Conservation (phyloP, 805 yeast species). For the Ogataea parapolymorpha region DNA sequence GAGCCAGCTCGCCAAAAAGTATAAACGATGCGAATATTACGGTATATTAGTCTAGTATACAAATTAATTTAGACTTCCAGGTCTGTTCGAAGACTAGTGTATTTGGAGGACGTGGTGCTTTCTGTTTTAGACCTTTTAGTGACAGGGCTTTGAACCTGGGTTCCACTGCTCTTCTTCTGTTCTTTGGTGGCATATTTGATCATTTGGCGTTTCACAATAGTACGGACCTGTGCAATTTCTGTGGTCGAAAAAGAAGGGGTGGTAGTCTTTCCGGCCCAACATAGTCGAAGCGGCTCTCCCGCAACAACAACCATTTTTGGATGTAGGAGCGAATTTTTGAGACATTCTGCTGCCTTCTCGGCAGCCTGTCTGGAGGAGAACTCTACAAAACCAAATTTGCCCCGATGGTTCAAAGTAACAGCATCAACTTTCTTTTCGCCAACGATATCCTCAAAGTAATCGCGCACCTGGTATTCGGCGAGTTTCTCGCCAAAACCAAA, state of each 20-base stretch:
- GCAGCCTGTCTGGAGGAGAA: conserved; percentile 51
- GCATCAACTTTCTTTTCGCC: conserved; percentile 35
- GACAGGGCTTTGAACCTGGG: not conserved
- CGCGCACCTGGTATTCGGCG: conserved; percentile 60
- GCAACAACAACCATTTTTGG: conserved; percentile 37
- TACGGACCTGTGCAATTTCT: conserved; percentile 47
- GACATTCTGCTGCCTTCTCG: conserved; percentile 37
- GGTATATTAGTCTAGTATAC: conserved; percentile 63
- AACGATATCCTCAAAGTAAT: conserved; percentile 40
- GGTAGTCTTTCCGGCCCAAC: conserved; percentile 49
- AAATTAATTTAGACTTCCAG: conserved; percentile 2
- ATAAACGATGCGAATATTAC: conserved; percentile 63
- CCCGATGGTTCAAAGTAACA: conserved; percentile 50
- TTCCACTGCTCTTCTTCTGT: not conserved
- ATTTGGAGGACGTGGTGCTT: not conserved
- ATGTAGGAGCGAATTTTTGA: conserved; percentile 5
- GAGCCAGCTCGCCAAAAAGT: conserved; percentile 53
- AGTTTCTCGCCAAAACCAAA: conserved; percentile 69
- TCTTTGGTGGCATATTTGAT: conserved; percentile 48
- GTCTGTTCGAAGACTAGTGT: conserved; percentile 1
- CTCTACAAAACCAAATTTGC: conserved; percentile 63
- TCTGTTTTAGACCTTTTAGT: not conserved
- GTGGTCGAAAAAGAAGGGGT: conserved; percentile 38
- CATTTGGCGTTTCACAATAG: conserved; percentile 51
- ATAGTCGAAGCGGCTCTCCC: conserved; percentile 45